Evolutionary conservation across 2,329 filamentous ascomycete species (phyloP).

Genomic region (Hypoxylon rubiginosum): DNA sequence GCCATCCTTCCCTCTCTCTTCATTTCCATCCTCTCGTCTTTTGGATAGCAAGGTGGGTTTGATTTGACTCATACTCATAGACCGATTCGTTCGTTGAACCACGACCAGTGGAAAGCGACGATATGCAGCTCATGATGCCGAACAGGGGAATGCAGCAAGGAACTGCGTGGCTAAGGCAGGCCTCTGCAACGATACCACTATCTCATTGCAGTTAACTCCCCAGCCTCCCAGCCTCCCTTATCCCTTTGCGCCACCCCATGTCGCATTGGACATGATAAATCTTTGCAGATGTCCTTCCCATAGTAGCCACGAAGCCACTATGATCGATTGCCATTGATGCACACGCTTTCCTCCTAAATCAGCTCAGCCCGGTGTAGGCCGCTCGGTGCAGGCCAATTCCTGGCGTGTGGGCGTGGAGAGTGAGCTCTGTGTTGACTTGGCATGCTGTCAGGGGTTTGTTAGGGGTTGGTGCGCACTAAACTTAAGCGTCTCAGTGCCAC

Average conservation of each 20-base stretch:
- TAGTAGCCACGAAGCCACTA: background rate
- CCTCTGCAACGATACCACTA: background rate
- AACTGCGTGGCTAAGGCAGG: background rate
- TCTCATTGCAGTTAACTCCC: background rate
- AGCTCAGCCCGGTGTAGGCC: too few species aligned
- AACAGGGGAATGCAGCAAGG: background rate
- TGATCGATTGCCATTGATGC: background rate
- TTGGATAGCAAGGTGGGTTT: background rate
- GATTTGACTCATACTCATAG: background rate
- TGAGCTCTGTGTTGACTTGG: too few species aligned
- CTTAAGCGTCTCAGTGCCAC: too few species aligned
- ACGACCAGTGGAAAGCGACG: background rate
- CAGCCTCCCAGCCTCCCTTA: background rate
- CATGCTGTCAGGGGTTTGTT: background rate
- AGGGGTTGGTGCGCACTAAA: background rate
- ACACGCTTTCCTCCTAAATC: background rate
- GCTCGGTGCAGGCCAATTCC: background rate
- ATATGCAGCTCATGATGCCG: background rate
- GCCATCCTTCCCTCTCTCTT: background rate
- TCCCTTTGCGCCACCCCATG: background rate
- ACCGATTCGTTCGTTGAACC: background rate
- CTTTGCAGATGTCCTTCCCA: background rate
- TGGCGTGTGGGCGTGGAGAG: background rate
- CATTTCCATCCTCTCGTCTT: background rate
- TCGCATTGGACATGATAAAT: background rate